Base-by-base conservation (phyloP, 306 rosid species). In the Cucumis cinereus region DNA sequence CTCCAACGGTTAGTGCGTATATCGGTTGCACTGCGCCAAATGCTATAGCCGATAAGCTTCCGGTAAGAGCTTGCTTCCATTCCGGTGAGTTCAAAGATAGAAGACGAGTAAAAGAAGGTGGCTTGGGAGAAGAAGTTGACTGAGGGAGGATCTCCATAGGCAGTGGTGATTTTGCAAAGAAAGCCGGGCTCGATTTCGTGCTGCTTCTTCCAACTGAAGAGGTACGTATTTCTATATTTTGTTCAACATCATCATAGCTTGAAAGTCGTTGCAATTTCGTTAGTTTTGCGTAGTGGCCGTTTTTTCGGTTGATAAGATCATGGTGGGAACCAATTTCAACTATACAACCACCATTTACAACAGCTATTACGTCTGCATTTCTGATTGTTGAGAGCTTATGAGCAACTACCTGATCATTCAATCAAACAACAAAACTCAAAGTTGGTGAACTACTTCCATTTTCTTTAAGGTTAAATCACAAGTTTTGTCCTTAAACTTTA, bases 331-430 rank as follows among this genome's bases (percentile, higher is more conserved):
- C 97, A 8, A 82, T 84, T 87, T 94, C 99, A 33, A 85, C 88
- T 64, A 91, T 79, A 79, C 83, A 76, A 10, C 99, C 99, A 23
- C 86, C 85, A 52, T 79, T 87, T 2, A 94, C 84, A 36, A 89
- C 96, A 7, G 95, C 97, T 41, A 94, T 92, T 35, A 88, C 83
- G 68, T 94, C 99, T 52, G 99, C 96, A 81, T 92, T 94, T 73
- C 99, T 79, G 40, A 92, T 87, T 0, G 99, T 94, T 22, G 96
- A 87, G 74, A 94, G 92, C 88, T 94, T 94, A 88, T 94, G 99
- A 3, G 97, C 96, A 81, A 94, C 91, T 73, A 94, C 97, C 98
- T 93, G 89, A 74, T 77, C 77, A 82, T 75, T 45, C 57, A 75
- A 67, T 49, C 56, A 43, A 11, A 41, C 23, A 20, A 15, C 8